phyloP scores from a whole-genome alignment of 495 filamentous ascomycete genomes.

The Aeminium ludgeri region DNA sequence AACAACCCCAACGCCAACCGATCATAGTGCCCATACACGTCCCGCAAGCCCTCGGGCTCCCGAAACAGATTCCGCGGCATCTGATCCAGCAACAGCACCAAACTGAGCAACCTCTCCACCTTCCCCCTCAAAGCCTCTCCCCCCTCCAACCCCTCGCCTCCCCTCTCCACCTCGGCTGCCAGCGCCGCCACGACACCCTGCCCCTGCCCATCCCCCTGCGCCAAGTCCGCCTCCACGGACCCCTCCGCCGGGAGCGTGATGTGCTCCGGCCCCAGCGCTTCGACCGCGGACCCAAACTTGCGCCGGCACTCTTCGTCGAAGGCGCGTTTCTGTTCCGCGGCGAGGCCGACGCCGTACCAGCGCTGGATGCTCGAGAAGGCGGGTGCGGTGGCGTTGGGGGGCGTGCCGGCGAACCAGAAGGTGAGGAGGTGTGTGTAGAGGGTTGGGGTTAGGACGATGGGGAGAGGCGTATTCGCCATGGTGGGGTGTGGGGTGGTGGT shows the following conservation, averaged over 20 bases:
- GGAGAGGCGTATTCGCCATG: too few relatives aligned
- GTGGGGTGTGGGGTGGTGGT: too few relatives aligned
- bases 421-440: conserved; percentile 17
- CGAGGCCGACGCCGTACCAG: conserved; percentile 18
- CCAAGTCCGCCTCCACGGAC: conserved; percentile 11
- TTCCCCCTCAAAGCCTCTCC: too few relatives aligned
- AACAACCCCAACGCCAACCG: conserved; percentile 24
- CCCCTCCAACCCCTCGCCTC: too few relatives aligned
- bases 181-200: conserved; percentile 5
- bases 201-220: conserved; percentile 4
- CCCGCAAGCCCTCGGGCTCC: conserved; percentile 14
- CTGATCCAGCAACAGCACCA: conserved; percentile 33
- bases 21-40: conserved; percentile 33
- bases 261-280: conserved; percentile 21
- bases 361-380: conserved; percentile 2
- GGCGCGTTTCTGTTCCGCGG: conserved; percentile 17
- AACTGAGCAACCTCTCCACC: conserved; percentile 23
- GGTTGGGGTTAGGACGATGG: not conserved
- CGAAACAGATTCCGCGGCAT: conserved; percentile 33
- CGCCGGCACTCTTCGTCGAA: conserved; percentile 21
- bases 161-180: too few relatives aligned
- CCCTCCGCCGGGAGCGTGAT: conserved; percentile 17
- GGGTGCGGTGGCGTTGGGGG: conserved; percentile 4
- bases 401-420: conserved; percentile 18
- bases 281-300: conserved; percentile 19